Base-by-base conservation (phyloP, 2,329 filamentous ascomycete genomes). In the Diaporthe nobilis region DNA sequence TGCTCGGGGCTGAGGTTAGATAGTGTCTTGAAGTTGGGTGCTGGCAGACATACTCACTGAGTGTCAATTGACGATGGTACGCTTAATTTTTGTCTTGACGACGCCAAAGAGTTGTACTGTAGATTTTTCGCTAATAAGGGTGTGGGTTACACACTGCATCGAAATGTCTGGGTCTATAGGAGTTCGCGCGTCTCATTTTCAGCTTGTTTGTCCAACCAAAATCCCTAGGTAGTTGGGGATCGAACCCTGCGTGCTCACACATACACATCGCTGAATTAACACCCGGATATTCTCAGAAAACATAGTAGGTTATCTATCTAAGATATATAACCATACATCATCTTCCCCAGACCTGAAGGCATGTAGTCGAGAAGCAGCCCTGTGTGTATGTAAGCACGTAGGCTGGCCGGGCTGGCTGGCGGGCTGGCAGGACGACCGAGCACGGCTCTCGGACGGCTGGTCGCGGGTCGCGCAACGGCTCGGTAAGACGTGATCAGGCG, bases 361-460 rank as follows among this genome's bases (percentile, higher is more conserved):
- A 39, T 72, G 70, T 25, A 17, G 44, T 49, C 20, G 7, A 49
- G 44, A 5, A 49, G 17, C 44, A 49, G 44, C 44, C 17, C 20
- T 22, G 7, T 17, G 44, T 22, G 57, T 51, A 47, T 60, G 42
- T 51, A 72, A 63, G 49, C 15, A 47, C 5, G 8, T 25, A 25
- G 51, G 49, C 22, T 13, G 47, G 17, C 17, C 20, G 6, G 44
- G 17, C 44, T 12, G 10, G 49, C 1, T 4, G 22, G 49, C 10
- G 10, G n/a, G 51, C 51, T 53, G 12, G 25, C 13, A 53, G 34
- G 22, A 2, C 25, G 17, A 65, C 25, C n/a, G 10, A 58, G 31
- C 47, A 39, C 75, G 75, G 75, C 73, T 77, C 25, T 77, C 75
- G 75, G 75, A 71, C 75, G 72, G 75, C 72, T 37, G 53, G 2